phyloP scores from a whole-genome alignment of 805 yeast species.

The Candida xiaguanensis region DNA sequence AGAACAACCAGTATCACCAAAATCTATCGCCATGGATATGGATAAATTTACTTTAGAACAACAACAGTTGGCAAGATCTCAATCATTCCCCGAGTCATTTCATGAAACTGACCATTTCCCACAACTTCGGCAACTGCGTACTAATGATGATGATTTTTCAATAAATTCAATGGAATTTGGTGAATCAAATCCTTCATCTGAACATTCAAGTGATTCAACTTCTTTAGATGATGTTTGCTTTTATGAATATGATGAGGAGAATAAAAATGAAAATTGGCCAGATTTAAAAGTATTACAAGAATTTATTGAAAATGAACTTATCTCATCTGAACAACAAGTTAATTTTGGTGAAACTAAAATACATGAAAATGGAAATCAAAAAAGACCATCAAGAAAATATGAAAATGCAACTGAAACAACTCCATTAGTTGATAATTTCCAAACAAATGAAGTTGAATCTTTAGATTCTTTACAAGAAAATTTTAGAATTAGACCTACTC shows the following conservation, averaged over 20 bases:
- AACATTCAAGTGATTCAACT: slow-evolving; percentile 60
- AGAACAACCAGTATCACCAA: slow-evolving; percentile 10
- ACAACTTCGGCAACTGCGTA: slow-evolving; percentile 2
- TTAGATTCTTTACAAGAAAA: slow-evolving; percentile 38
- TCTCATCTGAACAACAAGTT: slow-evolving; percentile 5
- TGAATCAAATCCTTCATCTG: slow-evolving; percentile 61
- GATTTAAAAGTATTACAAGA: slow-evolving; percentile 74
- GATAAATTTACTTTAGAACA: slow-evolving; percentile 35
- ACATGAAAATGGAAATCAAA: slow-evolving; percentile 3
- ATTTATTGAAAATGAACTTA: slow-evolving; percentile 40
- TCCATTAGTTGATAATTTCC: slow-evolving; percentile 27
- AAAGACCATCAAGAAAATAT: too few species aligned
- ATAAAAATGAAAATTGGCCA: slow-evolving; percentile 62
- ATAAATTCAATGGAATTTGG: slow-evolving; percentile 37
- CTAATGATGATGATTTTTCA: slow-evolving; percentile 12
- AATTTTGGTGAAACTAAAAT: slow-evolving; percentile 8
- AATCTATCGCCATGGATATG: slow-evolving; percentile 36
- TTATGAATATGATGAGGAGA: slow-evolving; percentile 53
- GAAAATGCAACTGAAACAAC: slow-evolving; percentile 22
- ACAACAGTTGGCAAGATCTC: slow-evolving; percentile 13
- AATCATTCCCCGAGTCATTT: slow-evolving; percentile 4
- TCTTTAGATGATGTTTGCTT: slow-evolving; percentile 91
- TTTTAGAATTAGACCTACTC: slow-evolving; percentile 66
- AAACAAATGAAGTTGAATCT: slow-evolving; percentile 31
- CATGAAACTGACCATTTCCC: slow-evolving; percentile 1